Evolutionary conservation across 163 green algal genomes (phyloP), one percentile per base, ranked within the genome.

Genomic region (Prototheca wickerhamii): DNA sequence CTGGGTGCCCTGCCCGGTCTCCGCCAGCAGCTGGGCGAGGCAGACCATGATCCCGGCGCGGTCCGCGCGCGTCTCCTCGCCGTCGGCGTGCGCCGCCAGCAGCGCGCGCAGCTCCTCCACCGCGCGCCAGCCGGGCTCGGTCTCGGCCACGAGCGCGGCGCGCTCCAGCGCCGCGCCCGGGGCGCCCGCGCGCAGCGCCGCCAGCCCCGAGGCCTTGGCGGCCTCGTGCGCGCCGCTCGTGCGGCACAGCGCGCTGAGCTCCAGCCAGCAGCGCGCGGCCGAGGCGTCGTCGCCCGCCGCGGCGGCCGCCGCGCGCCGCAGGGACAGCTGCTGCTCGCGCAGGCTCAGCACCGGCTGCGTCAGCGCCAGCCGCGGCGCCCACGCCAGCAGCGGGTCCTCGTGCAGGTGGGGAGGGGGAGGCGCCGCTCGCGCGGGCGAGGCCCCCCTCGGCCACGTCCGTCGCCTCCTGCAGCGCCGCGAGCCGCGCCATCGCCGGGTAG

Each of bases 71-170:
- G n/a, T 10, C n/a, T 5, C 25, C 5, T 28, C 52, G 25, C n/a
- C 46, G 59, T 30, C 54, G 8, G 34, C 33, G 18, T 67, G 37
- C 8, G 21, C 49, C 1, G 25, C 30, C 15, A 43, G 56, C 35
- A 86, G 68, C 67, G 80, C 51, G 64, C 89, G 75, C 30, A 97
- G 82, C 75, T 92, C 82, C 5, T 69, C 53, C 4, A 94, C 79
- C 2, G 91, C 91, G 1, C 79, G 64, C 56, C 92, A 77, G 7
- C 73, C 68, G 60, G 87, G 71, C 28, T 83, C 85, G 54, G 71
- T 79, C 15, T 82, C 82, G 85, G 87, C 92, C 51, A 96, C 79
- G 64, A 97, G 83, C 75, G 86, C 85, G 53, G 86, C 85, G n/a
- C 70, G 76, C 74, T 97, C 86, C 59, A 97, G 51, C 15, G 70